A percentile compares a stretch with the other conserved stretches of the same genome.
These are phyloP conservation scores for Chlamydomonas applanata DNA, from an alignment of 139 green algal species.

Conservation along the genomic window DNA sequence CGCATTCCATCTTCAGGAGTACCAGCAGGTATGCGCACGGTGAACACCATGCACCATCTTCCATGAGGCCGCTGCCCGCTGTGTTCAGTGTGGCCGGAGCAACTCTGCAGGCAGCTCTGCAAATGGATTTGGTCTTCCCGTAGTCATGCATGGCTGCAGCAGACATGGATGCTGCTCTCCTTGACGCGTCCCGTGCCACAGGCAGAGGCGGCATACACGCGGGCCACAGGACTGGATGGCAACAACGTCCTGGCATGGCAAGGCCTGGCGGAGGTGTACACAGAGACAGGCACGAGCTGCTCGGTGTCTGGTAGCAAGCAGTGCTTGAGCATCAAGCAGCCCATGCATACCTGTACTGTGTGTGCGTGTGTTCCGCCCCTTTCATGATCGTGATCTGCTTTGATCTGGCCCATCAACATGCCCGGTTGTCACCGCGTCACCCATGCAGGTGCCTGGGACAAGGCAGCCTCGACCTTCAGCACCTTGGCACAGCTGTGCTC, in stretches of 20 bases:
- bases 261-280: conserved; percentile 63
- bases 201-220: conserved; percentile 55
- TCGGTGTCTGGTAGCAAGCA: too few relatives aligned
- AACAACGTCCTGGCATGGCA: conserved; percentile 59
- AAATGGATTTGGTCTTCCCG: too few relatives aligned
- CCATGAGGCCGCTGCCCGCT: too few relatives aligned
- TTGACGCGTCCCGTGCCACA: too few relatives aligned
- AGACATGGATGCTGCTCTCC: too few relatives aligned
- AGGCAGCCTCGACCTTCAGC: neutral
- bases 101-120: too few relatives aligned
- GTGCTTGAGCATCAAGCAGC: too few relatives aligned
- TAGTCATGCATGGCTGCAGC: too few relatives aligned
- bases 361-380: neutral
- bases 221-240: conserved; percentile 48
- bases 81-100: too few relatives aligned
- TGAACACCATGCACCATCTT: too few relatives aligned
- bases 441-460: conserved; percentile 19
- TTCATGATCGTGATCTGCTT: too few relatives aligned
- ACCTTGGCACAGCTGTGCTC: neutral
- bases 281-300: conserved; percentile 27
- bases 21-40: conserved; percentile 29
- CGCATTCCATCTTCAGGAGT: conserved; percentile 54
- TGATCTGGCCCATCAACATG: too few relatives aligned
- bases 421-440: neutral
- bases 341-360: neutral